A percentile compares a stretch with the other conserved stretches of the same genome.
Conservation (phyloP, 306 rosid genomes). For the Lupinus albus region DNA sequence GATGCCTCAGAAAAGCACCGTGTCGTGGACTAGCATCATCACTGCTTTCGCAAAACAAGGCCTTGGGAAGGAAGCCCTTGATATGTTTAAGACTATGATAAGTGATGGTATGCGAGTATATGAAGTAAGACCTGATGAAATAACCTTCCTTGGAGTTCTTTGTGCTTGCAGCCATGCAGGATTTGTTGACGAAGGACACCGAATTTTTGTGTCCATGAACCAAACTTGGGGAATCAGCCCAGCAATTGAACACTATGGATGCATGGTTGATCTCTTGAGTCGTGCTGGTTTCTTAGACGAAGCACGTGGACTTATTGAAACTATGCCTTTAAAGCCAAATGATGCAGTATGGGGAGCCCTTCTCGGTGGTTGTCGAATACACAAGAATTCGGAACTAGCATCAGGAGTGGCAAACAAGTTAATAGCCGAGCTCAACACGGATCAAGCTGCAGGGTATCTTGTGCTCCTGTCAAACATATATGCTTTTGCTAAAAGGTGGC, state of each 20-base stretch:
- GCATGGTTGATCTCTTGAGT: conserved; percentile 87
- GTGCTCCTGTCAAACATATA: conserved; percentile 69
- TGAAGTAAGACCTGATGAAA: conserved; percentile 67
- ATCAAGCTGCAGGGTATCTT: conserved; percentile 66
- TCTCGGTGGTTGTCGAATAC: conserved; percentile 72
- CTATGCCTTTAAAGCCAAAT: conserved; percentile 77
- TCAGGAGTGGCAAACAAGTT: conserved; percentile 50
- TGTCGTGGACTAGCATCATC: conserved; percentile 81
- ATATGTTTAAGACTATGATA: conserved; percentile 59
- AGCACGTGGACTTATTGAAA: conserved; percentile 58
- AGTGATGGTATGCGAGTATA: conserved; percentile 40
- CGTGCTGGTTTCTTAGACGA: conserved; percentile 79
- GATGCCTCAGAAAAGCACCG: conserved; percentile 59
- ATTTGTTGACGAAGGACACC: conserved; percentile 60
- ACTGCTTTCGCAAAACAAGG: conserved; percentile 75
- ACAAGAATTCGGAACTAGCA: conserved; percentile 68
- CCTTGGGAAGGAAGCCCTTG: conserved; percentile 68
- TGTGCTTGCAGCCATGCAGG: conserved; percentile 86
- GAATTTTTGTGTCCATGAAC: conserved; percentile 60
- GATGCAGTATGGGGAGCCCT: conserved; percentile 78
- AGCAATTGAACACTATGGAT: conserved; percentile 77
- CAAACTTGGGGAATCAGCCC: conserved; percentile 59
- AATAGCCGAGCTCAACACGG: conserved; percentile 47
- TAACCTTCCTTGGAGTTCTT: conserved; percentile 68
- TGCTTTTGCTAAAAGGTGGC: conserved; percentile 66